A percentile compares a stretch with the other conserved stretches of the same genome.
These are phyloP conservation scores for Scleroderma bovista DNA, from an alignment of 768 basidiomycete species.

Conservation along the genomic window DNA sequence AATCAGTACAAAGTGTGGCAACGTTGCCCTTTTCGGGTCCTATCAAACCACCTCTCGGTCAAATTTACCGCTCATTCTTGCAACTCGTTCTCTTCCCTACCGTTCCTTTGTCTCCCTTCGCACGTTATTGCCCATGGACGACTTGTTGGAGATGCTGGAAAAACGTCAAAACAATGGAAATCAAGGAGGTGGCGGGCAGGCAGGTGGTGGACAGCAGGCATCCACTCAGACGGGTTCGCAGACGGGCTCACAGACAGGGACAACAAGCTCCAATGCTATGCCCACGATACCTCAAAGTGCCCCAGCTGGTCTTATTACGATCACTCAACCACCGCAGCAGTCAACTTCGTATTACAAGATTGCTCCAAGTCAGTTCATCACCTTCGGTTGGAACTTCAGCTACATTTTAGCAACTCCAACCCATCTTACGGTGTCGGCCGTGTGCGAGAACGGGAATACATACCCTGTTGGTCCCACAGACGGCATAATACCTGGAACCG, in stretches of 20 bases:
- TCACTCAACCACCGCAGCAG: conserved; percentile 79
- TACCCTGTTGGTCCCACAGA: conserved; percentile 81
- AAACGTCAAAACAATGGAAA: conserved; percentile 6
- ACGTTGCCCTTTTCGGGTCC: not conserved
- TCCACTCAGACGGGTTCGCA: conserved; percentile 7
- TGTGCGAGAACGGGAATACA: conserved; percentile 83
- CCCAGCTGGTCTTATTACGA: conserved; percentile 59
- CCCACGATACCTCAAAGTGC: conserved; percentile 44
- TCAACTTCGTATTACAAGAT: conserved; percentile 88
- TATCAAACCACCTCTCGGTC: not conserved
- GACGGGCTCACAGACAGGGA: conserved; percentile 3
- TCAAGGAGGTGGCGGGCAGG: not conserved
- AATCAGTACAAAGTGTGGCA: not conserved
- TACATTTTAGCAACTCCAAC: conserved; percentile 65
- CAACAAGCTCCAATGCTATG: conserved; percentile 3
- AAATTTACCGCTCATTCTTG: not conserved
- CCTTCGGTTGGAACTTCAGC: conserved; percentile 90
- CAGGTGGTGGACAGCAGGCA: conserved; percentile 3
- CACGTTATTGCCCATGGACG: not conserved
- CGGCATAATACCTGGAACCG: conserved; percentile 64
- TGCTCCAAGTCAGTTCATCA: conserved; percentile 64
- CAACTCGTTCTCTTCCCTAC: conserved; percentile 1
- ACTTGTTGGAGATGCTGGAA: not conserved
- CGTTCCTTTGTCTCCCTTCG: conserved; percentile 1
- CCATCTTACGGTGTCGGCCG: conserved; percentile 73